These are phyloP conservation scores for Globisporangium paroecandrum DNA, from an alignment of 352 stramenopile species.

Conservation along the genomic window DNA sequence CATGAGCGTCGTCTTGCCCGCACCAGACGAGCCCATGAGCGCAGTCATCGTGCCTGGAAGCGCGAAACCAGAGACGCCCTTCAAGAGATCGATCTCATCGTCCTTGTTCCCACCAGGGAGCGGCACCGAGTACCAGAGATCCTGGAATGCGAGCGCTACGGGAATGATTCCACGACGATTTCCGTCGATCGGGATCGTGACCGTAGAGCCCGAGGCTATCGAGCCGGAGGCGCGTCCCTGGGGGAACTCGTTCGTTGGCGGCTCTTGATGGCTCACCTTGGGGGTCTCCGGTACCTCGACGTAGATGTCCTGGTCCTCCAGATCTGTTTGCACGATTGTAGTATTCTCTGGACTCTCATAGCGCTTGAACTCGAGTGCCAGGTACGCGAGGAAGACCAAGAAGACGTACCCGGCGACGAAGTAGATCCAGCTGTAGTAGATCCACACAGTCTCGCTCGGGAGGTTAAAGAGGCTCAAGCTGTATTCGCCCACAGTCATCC, in stretches of 20 bases:
- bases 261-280: slow-evolving; percentile 3
- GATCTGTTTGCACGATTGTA: slow-evolving; percentile 31
- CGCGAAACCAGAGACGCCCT: slow-evolving; percentile 67
- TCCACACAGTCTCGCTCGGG: slow-evolving; percentile 40
- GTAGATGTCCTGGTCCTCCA: slow-evolving; percentile 20
- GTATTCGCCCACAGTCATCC: slow-evolving; percentile 40
- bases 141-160: slow-evolving; percentile 43
- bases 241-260: slow-evolving; percentile 1
- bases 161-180: slow-evolving; percentile 22
- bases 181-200: slow-evolving; percentile 17
- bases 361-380: slow-evolving; percentile 51
- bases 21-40: slow-evolving; percentile 69
- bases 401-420: slow-evolving; percentile 47
- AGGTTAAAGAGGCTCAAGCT: slow-evolving; percentile 50
- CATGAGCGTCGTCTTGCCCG: slow-evolving; percentile 93
- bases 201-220: slow-evolving; percentile 10
- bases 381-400: slow-evolving; percentile 31
- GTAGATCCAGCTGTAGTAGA: slow-evolving; percentile 58
- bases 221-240: slow-evolving; percentile 3
- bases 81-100: slow-evolving; percentile 73
- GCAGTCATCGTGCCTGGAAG: slow-evolving; percentile 62
- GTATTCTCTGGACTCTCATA: slow-evolving; percentile 50
- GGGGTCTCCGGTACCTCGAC: slow-evolving; percentile 11
- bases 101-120: slow-evolving; percentile 32
- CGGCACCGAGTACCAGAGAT: slow-evolving; percentile 57